A percentile compares a stretch with the other conserved stretches of the same genome.
Conservation (phyloP, 352 stramenopile species). For the Globisporangium spinosum region DNA sequence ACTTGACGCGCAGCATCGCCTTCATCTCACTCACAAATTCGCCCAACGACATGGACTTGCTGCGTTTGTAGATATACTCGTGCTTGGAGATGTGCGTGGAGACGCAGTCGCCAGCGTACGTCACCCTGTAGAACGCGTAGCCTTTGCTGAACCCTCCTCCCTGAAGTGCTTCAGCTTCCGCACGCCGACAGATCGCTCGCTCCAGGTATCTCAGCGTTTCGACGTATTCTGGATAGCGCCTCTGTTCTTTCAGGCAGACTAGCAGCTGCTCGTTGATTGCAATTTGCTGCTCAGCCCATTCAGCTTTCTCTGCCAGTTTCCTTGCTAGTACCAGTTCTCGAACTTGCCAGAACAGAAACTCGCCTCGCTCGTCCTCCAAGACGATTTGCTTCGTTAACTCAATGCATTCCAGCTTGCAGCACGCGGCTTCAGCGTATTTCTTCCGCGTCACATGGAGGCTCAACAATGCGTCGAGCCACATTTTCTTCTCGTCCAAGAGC, state of each 20-base stretch:
- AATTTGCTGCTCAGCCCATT: conserved; percentile 51
- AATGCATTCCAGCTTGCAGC: conserved; percentile 52
- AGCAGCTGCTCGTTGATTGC: conserved; percentile 56
- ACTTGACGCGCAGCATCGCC: conserved; percentile 44
- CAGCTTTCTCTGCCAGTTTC: conserved; percentile 37
- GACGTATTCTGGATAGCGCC: conserved; percentile 44
- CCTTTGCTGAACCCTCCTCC: background rate
- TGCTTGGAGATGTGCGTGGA: conserved; percentile 30
- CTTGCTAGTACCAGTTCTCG: conserved; percentile 38
- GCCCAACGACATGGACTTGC: conserved; percentile 56
- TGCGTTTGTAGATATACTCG: conserved; percentile 79
- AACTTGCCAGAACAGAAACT: conserved; percentile 28
- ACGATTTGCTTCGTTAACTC: conserved; percentile 25
- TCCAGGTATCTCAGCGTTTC: conserved; percentile 46
- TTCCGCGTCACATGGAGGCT: conserved; percentile 41
- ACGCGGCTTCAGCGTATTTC: conserved; percentile 52
- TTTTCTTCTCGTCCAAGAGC: conserved; percentile 52
- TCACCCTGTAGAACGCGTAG: conserved; percentile 57
- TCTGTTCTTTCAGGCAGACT: conserved; percentile 27
- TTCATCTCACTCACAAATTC: conserved; percentile 71
- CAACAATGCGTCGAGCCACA: conserved; percentile 58
- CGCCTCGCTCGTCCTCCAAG: conserved; percentile 1
- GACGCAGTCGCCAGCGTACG: conserved; percentile 51
- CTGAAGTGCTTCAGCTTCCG: conserved; percentile 18
- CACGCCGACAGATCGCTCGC: conserved; percentile 25